Evolutionary conservation across 352 stramenopile genomes (phyloP), one percentile per base, ranked within the genome.

Genomic region (Phytophthora foliorum): DNA sequence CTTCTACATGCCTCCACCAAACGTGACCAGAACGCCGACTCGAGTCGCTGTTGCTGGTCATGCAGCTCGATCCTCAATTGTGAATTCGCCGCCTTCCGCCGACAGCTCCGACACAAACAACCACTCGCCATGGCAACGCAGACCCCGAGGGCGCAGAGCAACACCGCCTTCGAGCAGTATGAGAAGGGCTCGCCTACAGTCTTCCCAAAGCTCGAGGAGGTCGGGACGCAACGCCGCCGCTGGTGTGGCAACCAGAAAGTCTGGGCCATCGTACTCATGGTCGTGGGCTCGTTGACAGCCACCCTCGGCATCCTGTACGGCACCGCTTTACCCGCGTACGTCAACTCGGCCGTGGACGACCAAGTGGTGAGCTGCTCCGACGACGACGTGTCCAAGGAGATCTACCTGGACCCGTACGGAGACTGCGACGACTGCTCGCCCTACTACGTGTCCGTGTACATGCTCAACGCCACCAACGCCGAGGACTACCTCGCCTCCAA

Each of bases 381-480:
- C 22, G 19, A 68, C 10, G 75, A 83, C 16, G 72, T 77, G 42
- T 56, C 62, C 44, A 82, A 89, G 41, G 64, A 80, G 31, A 52
- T 45, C 13, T 94, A 84, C 57, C 63, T 67, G 5, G 84, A 92
- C 58, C 59, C 61, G 41, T 92, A 90, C 72, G 80, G 84, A 63
- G 82, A 94, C 75, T 94, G 86, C 63, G 73, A 90, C 13, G 82
- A 90, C 60, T 94, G 86, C 71, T 81, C 77, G 64, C 86, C 86
- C 19, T 92, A 89, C 80, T 94, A 92, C 71, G 74, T 83, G 36
- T 80, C 67, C 24, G 39, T 92, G 8, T 80, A 75, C 63, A 82
- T 92, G 79, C 79, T 92, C 62, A 94, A 94, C 74, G 84, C 83
- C 49, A 92, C 82, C 59, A 94, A 92, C 74, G 81, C 84, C 24